Conservation (phyloP, 345 rosid species). For the Bruguiera sexangula region DNA sequence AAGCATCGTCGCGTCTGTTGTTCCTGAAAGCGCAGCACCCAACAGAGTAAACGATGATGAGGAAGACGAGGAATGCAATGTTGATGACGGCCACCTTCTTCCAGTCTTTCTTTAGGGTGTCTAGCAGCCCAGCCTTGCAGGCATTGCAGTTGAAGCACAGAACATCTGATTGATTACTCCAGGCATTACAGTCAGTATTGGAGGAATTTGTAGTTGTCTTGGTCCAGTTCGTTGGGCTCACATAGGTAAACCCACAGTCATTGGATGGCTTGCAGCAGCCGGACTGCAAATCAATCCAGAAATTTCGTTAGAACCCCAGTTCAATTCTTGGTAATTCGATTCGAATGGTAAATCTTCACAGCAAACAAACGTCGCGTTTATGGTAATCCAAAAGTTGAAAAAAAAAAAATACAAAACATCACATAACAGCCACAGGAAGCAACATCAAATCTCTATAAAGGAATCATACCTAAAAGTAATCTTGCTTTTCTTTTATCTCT, state of each 20-base stretch:
- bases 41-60: conserved; percentile 59
- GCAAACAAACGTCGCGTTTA: neutral
- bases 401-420: too few relatives aligned
- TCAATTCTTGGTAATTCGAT: too few relatives aligned
- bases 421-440: neutral
- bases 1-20: conserved; percentile 51
- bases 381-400: neutral
- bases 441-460: neutral
- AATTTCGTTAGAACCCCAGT: conserved; percentile 11
- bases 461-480: conserved; percentile 8
- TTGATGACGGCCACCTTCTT: conserved; percentile 63
- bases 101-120: conserved; percentile 71
- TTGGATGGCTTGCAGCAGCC: conserved; percentile 92
- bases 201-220: conserved; percentile 4
- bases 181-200: conserved; percentile 55
- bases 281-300: conserved; percentile 41
- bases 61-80: conserved; percentile 67
- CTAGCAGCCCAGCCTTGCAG: conserved; percentile 85
- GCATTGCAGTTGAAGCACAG: conserved; percentile 76
- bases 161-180: conserved; percentile 37
- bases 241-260: conserved; percentile 60
- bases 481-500: conserved; percentile 3
- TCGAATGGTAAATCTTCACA: too few relatives aligned
- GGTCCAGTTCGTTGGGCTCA: conserved; percentile 61
- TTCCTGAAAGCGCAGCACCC: conserved; percentile 88